These are phyloP conservation scores for Schizonepeta tenuifolia DNA, from an alignment of 257 asterid genomes.

Conservation along the genomic window DNA sequence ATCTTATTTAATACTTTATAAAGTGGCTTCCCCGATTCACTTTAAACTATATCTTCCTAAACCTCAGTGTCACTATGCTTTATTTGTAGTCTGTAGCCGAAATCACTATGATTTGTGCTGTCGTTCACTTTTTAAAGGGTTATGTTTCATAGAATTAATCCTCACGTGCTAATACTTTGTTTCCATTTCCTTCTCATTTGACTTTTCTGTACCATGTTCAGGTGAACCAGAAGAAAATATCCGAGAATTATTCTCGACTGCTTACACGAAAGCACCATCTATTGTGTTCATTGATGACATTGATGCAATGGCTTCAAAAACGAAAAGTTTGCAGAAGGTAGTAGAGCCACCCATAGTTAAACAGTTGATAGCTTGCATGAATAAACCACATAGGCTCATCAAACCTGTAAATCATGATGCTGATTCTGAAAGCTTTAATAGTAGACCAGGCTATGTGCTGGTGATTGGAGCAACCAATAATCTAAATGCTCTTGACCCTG, in stretches of 20 bases:
- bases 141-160: neutral
- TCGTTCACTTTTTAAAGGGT: neutral
- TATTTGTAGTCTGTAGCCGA: neutral
- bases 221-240: slow-evolving; percentile 90
- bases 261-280: slow-evolving; percentile 81
- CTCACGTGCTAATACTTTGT: neutral
- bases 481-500: slow-evolving; percentile 81
- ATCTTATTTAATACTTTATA: no score
- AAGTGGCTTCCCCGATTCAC: neutral
- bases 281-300: slow-evolving; percentile 82
- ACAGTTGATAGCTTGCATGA: slow-evolving; percentile 89
- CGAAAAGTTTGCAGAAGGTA: slow-evolving; percentile 77
- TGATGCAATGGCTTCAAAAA: slow-evolving; percentile 54
- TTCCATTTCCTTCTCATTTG: neutral
- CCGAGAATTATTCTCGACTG: slow-evolving; percentile 71
- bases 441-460: slow-evolving; percentile 60
- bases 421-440: slow-evolving; percentile 39
- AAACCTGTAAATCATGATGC: slow-evolving; percentile 43
- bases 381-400: slow-evolving; percentile 53
- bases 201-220: slow-evolving; percentile 25
- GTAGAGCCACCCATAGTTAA: slow-evolving; percentile 83
- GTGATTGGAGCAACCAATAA: slow-evolving; percentile 91
- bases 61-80: neutral
- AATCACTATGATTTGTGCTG: neutral
- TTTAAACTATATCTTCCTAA: neutral